phyloP scores from a whole-genome alignment of 2,329 filamentous ascomycete species.

The Fusarium falciforme region DNA sequence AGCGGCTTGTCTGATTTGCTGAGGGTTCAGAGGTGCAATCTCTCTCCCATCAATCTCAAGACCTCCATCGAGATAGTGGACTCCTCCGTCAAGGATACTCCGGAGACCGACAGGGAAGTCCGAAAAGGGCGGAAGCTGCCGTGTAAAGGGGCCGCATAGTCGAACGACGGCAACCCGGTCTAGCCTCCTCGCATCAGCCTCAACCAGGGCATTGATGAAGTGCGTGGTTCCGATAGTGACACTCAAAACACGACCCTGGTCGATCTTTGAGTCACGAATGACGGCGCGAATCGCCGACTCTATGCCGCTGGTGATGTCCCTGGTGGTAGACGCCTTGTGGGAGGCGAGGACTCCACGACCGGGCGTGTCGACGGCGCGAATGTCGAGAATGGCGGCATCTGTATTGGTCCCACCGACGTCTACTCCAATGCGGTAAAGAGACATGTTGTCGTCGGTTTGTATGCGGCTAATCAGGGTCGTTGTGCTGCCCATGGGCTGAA shows the following conservation, averaged over 20 bases:
- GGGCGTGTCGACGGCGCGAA: constrained; percentile 48
- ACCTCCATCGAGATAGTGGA: constrained; percentile 57
- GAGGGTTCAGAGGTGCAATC: constrained; percentile 52
- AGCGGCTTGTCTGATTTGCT: constrained; percentile 51
- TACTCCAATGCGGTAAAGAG: constrained; percentile 57
- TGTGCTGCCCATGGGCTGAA: not conserved
- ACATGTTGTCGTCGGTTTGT: constrained; percentile 44
- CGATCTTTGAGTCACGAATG: constrained; percentile 51
- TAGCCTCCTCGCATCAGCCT: constrained; percentile 56
- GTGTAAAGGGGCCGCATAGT: constrained; percentile 58
- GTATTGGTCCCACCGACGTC: constrained; percentile 57
- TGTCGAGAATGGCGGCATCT: constrained; percentile 59
- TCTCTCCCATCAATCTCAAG: constrained; percentile 62
- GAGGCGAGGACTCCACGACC: constrained; percentile 58
- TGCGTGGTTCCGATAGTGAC: constrained; percentile 64
- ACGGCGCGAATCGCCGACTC: constrained; percentile 58
- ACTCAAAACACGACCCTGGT: constrained; percentile 54
- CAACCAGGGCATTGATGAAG: constrained; percentile 62
- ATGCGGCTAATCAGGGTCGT: not conserved
- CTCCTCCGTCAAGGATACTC: constrained; percentile 55
- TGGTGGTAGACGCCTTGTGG: constrained; percentile 61
- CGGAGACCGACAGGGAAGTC: constrained; percentile 57
- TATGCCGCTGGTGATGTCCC: constrained; percentile 63
- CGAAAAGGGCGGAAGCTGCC: constrained; percentile 57
- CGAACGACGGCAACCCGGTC: constrained; percentile 59